phyloP scores from a whole-genome alignment of 1,284 basidiomycete species.

The Moesziomyces antarcticus region DNA sequence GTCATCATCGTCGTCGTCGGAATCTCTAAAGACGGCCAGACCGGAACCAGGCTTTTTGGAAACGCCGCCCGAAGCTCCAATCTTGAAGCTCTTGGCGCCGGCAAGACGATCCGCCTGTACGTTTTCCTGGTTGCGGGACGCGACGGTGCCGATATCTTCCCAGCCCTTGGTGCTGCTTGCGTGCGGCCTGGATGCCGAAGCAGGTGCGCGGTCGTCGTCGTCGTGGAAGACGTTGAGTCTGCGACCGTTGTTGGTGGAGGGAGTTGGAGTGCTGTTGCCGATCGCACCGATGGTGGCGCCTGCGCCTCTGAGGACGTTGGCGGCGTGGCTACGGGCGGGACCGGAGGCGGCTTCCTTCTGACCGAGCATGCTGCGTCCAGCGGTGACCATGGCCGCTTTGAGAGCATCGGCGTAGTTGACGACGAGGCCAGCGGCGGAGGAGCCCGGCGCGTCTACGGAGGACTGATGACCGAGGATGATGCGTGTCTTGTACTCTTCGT shows the following conservation, averaged over 20 bases:
- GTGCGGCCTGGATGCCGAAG: conserved; percentile 13
- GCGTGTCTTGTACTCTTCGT: conserved; percentile 82
- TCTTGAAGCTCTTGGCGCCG: conserved; percentile 33
- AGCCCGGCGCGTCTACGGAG: conserved; percentile 13
- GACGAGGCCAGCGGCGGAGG: conserved; percentile 6
- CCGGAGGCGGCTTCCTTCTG: conserved; percentile 40
- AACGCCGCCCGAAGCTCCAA: conserved; percentile 40
- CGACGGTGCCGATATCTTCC: conserved; percentile 50
- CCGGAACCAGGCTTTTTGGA: conserved; percentile 47
- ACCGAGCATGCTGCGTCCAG: conserved; percentile 61
- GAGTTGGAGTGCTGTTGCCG: conserved; percentile 16
- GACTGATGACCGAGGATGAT: conserved; percentile 47
- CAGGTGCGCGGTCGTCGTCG: conserved; percentile 33
- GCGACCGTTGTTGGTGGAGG: conserved; percentile 48
- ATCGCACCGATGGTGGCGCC: conserved; percentile 25
- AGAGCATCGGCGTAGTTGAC: conserved; percentile 54
- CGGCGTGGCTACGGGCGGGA: conserved; percentile 41
- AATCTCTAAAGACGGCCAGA: conserved; percentile 64
- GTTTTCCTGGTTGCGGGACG: conserved; percentile 57
- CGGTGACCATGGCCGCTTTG: conserved; percentile 55
- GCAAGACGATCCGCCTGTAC: conserved; percentile 34
- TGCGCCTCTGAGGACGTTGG: conserved; percentile 41
- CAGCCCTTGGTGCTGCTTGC: conserved; percentile 38
- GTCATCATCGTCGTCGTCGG: conserved; percentile 68
- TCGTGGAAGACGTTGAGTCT: conserved; percentile 59